These are phyloP conservation scores for Papiliotrema flavescens DNA, from an alignment of 1,284 basidiomycete species.

Conservation along the genomic window DNA sequence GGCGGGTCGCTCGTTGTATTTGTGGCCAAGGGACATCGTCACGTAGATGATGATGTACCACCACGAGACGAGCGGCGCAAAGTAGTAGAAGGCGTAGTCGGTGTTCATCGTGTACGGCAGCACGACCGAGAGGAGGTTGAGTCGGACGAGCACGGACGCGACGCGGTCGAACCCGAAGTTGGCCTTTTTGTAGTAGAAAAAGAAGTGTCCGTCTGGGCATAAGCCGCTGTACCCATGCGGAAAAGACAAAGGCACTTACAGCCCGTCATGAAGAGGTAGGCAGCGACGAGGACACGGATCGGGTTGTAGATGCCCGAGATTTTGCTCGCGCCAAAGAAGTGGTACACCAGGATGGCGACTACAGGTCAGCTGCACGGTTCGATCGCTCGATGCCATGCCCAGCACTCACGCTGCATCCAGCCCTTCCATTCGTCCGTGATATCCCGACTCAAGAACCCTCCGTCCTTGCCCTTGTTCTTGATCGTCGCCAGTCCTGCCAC, in stretches of 20 bases:
- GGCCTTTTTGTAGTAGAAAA: slow-evolving; percentile 68
- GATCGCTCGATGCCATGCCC: too few relatives aligned
- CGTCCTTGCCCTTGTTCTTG: slow-evolving; percentile 63
- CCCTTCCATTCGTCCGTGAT: slow-evolving; percentile 95
- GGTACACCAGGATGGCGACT: slow-evolving; percentile 85
- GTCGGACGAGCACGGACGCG: slow-evolving; percentile 70
- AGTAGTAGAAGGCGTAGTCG: slow-evolving; percentile 83
- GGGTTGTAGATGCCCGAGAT: slow-evolving; percentile 86
- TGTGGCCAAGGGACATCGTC: slow-evolving; percentile 67
- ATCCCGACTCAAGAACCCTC: slow-evolving; percentile 81
- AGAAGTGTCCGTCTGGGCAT: slow-evolving; percentile 43
- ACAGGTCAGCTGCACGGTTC: slow-evolving; percentile 2
- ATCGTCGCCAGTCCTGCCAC: slow-evolving; percentile 62
- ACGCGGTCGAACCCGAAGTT: slow-evolving; percentile 75
- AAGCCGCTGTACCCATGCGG: slow-evolving; percentile 6
- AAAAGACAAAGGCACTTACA: slow-evolving; percentile 32
- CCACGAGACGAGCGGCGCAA: slow-evolving; percentile 68
- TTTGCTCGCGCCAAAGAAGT: slow-evolving; percentile 81
- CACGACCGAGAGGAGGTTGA: slow-evolving; percentile 75
- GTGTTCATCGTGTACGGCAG: slow-evolving; percentile 87
- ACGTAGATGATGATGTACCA: slow-evolving; percentile 74
- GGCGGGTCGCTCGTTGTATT: slow-evolving; percentile 65
- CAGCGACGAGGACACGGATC: slow-evolving; percentile 77
- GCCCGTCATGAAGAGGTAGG: slow-evolving; percentile 68
- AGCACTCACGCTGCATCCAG: slow-evolving; percentile 81